phyloP scores from a whole-genome alignment of 805 yeast species.

The Kluyveromyces wickerhamii region DNA sequence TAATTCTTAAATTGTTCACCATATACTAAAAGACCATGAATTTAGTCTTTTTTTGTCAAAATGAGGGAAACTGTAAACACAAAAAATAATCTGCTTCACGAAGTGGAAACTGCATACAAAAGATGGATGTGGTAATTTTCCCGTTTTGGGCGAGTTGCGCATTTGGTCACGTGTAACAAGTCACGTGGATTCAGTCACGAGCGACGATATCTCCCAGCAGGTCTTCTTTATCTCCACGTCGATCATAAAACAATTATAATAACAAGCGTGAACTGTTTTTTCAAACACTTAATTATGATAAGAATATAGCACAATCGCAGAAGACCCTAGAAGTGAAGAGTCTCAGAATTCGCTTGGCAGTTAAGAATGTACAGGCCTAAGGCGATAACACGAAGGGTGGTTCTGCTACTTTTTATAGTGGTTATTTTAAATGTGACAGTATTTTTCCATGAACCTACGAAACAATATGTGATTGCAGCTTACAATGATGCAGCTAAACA shows the following conservation, averaged over 20 bases:
- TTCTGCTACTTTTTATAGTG: not conserved
- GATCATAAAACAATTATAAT: too few species aligned
- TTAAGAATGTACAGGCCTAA: not conserved
- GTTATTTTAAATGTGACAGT: not conserved
- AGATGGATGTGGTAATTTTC: not conserved
- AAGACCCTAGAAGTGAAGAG: too few species aligned
- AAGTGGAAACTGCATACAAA: not conserved
- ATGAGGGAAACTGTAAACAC: slow-evolving; percentile 1
- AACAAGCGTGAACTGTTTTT: too few species aligned
- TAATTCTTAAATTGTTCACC: too few species aligned
- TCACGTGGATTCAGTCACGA: too few species aligned
- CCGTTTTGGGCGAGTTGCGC: too few species aligned
- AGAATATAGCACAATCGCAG: too few species aligned
- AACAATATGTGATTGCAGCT: not conserved
- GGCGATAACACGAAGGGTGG: not conserved
- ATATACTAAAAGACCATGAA: too few species aligned
- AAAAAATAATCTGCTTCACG: not conserved
- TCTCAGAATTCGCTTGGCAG: too few species aligned
- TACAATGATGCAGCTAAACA: not conserved
- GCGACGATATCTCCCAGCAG: too few species aligned
- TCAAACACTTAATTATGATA: too few species aligned
- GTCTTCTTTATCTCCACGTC: too few species aligned
- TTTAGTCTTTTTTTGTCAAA: slow-evolving; percentile 1
- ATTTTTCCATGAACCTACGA: slow-evolving; percentile 1
- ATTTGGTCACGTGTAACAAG: not conserved